Base-by-base conservation (phyloP, 306 rosid species). In the Begonia masoniana region DNA sequence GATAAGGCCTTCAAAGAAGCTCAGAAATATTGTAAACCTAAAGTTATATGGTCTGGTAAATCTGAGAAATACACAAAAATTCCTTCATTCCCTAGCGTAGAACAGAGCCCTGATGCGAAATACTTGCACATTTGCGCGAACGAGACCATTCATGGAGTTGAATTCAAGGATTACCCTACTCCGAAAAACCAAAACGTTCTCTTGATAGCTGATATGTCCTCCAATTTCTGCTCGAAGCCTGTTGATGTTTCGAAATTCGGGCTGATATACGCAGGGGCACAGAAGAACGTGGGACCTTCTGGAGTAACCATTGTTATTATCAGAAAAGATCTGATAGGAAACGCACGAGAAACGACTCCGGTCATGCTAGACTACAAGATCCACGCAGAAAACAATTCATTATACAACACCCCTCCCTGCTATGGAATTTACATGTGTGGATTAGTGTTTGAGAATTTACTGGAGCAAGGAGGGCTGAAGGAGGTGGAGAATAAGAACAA, bases 101-200 rank as follows among this genome's bases (percentile, higher is more conserved):
- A 79, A 31, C 94, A 91, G 55, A 83, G 50, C 64, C 47, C 74
- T 0, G 55, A 72, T 46, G 85, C 96, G 12, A 82, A 74, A 66
- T 86, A 73, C 53, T 47, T 91, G 68, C 96, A 91, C 50, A 81
- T 91, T 1, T 91, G 99, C 54, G 80, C 87, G 0, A 91, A 91
- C 43, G 96, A 91, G 64, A 91, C 99, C 0, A 91, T 91, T 61
- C 99, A 91, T 39, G 99, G 99, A 12, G 96, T 91, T 17, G 99
- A 91, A 74, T 91, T 73, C 59, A 91, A 91, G 61, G 66, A 66
- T 39, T 91, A 86, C 62, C 99, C 99, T 0, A 74, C 53, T 8
- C 79, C 96, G 9, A 64, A 54, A 4, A 76, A 74, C 56, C 43
- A 23, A 59, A 65, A 13, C 13, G 81, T 80, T 6, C 49, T 86